Evolutionary conservation across 2,329 filamentous ascomycete species (phyloP).

Genomic region (Scortechinia acanthostroma): DNA sequence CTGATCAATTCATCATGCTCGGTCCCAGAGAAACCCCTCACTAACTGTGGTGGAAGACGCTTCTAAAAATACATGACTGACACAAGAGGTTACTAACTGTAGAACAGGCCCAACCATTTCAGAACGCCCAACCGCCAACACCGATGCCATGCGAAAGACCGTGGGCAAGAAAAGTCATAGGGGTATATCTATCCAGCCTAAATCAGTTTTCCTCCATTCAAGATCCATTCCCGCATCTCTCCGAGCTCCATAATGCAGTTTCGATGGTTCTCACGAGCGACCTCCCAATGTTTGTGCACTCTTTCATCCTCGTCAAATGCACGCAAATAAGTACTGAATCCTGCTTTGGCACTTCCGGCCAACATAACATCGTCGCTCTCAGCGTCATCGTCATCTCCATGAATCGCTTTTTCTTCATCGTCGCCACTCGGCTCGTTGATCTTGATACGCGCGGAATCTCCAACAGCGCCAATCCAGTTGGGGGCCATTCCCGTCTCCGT

Average conservation of each 20-base stretch:
- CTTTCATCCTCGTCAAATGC: constrained; percentile 32
- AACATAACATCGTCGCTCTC: constrained; percentile 16
- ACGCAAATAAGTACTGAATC: constrained; percentile 31
- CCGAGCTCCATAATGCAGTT: constrained; percentile 29
- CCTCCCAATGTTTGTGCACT: constrained; percentile 35
- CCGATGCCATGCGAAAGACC: too few relatives aligned
- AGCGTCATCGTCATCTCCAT: constrained; percentile 13
- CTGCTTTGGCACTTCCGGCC: constrained; percentile 21
- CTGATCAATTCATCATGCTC: too few relatives aligned
- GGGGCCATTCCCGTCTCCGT: constrained; percentile 30
- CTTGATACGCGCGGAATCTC: constrained; percentile 28
- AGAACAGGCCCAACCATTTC: too few relatives aligned
- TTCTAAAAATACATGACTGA: too few relatives aligned
- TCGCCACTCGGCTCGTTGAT: constrained; percentile 10
- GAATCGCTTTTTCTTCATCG: constrained; percentile 8
- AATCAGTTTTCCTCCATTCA: background rate
- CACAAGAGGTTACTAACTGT: too few relatives aligned
- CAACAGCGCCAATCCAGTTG: constrained; percentile 41
- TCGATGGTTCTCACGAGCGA: constrained; percentile 32
- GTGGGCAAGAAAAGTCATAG: too few relatives aligned
- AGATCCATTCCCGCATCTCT: constrained; percentile 23
- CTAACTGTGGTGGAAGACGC: too few relatives aligned
- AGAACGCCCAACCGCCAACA: too few relatives aligned
- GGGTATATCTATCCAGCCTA: too few relatives aligned
- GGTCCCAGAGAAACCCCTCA: too few relatives aligned